A percentile compares a stretch with the other conserved stretches of the same genome.
Evolutionary conservation across 2,329 filamentous ascomycete species (phyloP).

Genomic region (Aspergillus aculeatus): DNA sequence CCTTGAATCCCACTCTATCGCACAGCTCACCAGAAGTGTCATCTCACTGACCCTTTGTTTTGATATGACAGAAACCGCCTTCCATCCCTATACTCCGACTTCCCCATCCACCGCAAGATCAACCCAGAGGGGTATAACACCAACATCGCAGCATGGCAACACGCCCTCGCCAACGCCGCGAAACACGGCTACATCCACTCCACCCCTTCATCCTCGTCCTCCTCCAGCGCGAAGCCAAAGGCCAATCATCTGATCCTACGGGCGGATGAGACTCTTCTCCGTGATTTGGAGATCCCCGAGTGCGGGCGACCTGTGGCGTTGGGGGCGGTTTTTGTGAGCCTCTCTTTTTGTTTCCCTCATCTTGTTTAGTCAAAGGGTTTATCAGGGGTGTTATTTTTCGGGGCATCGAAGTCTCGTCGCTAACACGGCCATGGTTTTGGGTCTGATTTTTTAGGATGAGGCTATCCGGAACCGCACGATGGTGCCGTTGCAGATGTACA

Average conservation of each 20-base stretch:
- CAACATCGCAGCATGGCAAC: constrained; percentile 76
- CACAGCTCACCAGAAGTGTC: background rate
- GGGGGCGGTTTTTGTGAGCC: constrained; percentile 66
- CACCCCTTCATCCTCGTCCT: constrained; percentile 36
- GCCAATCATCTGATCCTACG: constrained; percentile 53
- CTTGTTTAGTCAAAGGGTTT: background rate
- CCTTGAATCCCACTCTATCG: constrained; percentile 28
- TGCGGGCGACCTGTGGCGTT: constrained; percentile 80
- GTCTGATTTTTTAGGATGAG: constrained; percentile 53
- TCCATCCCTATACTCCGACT: constrained; percentile 85
- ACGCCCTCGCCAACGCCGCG: constrained; percentile 68
- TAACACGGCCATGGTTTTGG: background rate
- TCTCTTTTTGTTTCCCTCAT: background rate
- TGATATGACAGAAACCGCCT: constrained; percentile 62
- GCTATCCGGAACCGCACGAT: constrained; percentile 68
- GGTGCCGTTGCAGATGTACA: constrained; percentile 69
- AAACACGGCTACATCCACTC: constrained; percentile 57
- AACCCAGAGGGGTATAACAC: constrained; percentile 85
- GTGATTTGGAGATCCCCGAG: constrained; percentile 70
- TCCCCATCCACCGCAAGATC: constrained; percentile 67
- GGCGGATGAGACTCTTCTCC: constrained; percentile 63
- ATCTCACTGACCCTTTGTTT: background rate
- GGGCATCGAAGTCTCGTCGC: background rate
- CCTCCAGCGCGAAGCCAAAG: constrained; percentile 17
- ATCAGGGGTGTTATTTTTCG: too few relatives aligned